Evolutionary conservation across 192 early-diverging fungal genomes (phyloP).

Genomic region (Backusella tarrabulga): DNA sequence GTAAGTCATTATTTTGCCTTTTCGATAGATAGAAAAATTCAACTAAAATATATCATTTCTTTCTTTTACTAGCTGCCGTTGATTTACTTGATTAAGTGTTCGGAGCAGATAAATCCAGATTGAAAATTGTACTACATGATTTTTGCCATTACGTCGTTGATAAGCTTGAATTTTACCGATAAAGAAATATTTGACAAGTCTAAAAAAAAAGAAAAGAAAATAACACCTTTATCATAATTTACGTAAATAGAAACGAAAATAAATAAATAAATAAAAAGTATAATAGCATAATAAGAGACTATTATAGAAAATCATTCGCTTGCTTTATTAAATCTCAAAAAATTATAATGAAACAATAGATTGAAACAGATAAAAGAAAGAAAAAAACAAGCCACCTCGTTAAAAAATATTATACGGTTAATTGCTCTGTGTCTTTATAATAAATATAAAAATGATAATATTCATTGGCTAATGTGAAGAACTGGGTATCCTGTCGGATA

Average conservation of each 20-base stretch:
- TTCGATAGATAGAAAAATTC: neutral
- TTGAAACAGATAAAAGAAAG: slow-evolving; percentile 1
- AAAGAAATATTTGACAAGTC: neutral
- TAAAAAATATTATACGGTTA: neutral
- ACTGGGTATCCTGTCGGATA: slow-evolving; percentile 1
- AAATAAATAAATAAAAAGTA: neutral
- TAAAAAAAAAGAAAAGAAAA: neutral
- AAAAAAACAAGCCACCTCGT: neutral
- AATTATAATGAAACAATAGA: neutral
- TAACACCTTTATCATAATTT: neutral
- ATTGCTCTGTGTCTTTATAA: neutral
- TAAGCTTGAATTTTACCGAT: slow-evolving; percentile 1
- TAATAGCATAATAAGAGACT: neutral
- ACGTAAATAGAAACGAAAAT: neutral
- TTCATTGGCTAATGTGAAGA: neutral
- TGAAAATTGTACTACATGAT: neutral
- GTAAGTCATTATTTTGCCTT: slow-evolving; percentile 21
- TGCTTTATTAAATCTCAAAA: neutral
- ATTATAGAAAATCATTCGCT: neutral
- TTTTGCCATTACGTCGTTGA: slow-evolving; percentile 13
- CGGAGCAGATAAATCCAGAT: neutral
- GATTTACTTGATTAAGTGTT: slow-evolving; percentile 25
- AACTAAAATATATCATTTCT: neutral
- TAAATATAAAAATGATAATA: neutral
- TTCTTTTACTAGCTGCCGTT: slow-evolving; percentile 16